phyloP scores from a whole-genome alignment of 805 yeast species.

The Danielia oregonensis region DNA sequence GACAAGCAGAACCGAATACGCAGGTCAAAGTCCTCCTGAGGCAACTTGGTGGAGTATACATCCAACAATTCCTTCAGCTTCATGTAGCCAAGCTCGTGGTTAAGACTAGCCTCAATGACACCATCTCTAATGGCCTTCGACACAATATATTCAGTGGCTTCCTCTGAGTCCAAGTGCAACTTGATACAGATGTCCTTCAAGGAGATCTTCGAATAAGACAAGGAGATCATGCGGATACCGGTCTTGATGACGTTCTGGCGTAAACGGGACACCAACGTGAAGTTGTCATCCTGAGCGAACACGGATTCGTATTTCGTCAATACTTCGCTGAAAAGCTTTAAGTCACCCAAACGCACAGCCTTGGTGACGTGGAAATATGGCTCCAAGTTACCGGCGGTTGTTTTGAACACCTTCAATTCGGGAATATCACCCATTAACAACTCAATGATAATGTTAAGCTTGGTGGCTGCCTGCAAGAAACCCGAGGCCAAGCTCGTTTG shows the following conservation, averaged over 20 bases:
- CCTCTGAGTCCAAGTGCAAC: conserved; percentile 87
- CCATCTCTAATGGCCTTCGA: conserved; percentile 97
- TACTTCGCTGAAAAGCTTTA: conserved; percentile 71
- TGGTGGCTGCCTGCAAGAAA: conserved; percentile 84
- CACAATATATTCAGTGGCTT: conserved; percentile 94
- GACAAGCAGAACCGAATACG: conserved; percentile 90
- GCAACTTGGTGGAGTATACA: conserved; percentile 81
- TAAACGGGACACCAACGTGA: conserved; percentile 78
- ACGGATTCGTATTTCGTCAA: conserved; percentile 57
- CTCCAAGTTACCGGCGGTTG: conserved; percentile 45
- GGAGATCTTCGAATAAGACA: conserved; percentile 87
- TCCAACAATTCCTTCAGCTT: conserved; percentile 84
- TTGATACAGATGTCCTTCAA: conserved; percentile 91
- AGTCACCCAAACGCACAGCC: conserved; percentile 91
- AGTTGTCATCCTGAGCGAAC: conserved; percentile 74
- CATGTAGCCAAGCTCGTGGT: conserved; percentile 88
- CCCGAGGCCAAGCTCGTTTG: conserved; percentile 83
- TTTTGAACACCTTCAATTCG: conserved; percentile 75
- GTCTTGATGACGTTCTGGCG: conserved; percentile 98
- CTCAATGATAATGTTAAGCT: conserved; percentile 83
- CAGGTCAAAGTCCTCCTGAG: conserved; percentile 85
- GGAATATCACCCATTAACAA: conserved; percentile 96
- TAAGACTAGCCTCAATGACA: conserved; percentile 90
- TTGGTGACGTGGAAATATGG: conserved; percentile 87
- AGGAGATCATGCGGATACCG: conserved; percentile 88